Evolutionary conservation across 495 filamentous ascomycete species (phyloP), one percentile per base, ranked within the genome.

Genomic region (Hyaloscypha bicolor): DNA sequence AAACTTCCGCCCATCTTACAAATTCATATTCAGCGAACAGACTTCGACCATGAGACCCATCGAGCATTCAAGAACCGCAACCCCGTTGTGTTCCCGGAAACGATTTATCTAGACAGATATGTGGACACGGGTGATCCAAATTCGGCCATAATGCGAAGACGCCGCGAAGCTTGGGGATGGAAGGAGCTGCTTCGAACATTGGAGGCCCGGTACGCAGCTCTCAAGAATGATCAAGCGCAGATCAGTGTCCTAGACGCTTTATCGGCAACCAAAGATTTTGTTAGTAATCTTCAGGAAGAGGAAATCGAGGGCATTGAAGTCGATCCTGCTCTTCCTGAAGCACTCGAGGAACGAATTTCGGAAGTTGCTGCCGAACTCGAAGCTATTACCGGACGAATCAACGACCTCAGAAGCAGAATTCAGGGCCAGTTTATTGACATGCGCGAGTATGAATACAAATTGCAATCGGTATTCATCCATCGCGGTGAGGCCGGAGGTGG

Each of bases 381-480:
- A 22, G n/a, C 33, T 42, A 61, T 74, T 51, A 52, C 37, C 19
- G 29, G 59, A 21, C 32, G 72, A 22, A 76, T 72, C n/a, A 53
- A 37, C 14, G 35, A 1, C 2, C 45, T 76, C 6, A 74, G 63
- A 39, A 60, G 73, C n/a, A 79, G 82, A 37, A 70, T 90, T n/a
- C 74, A 81, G n/a, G 79, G 71, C 37, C 84, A 92, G 67, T 96
- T 94, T 70, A 78, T 75, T 4, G 82, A 83, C 63, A 77, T 85
- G 69, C 81, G 79, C 35, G 75, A 86, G 29, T 76, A 91, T 29
- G 82, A 87, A 3, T 99, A 97, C 76, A 87, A 85, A n/a, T 86
- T 99, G 14, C 92, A 96, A 64, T 91, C 95, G 0, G 90, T 97
- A 25, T 94, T 98, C 76, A 92, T 97, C 60, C 96, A 99, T 73